These are phyloP conservation scores for Ophiocordyceps polyrhachis-furcata DNA, from an alignment of 2,329 filamentous ascomycete species.

Conservation along the genomic window DNA sequence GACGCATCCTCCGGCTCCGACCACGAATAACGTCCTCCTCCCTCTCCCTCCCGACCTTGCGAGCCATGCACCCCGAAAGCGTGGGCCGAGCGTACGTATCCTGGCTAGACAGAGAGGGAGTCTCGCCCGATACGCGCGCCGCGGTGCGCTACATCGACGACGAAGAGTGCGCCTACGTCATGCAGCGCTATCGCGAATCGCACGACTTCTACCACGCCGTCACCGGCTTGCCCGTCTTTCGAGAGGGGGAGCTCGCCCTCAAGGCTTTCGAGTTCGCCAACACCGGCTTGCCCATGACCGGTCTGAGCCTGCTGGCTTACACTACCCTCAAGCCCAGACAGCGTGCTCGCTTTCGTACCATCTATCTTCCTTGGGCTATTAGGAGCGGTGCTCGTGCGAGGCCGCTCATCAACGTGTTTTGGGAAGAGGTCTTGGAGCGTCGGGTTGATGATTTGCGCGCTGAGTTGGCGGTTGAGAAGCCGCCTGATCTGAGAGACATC, in stretches of 20 bases:
- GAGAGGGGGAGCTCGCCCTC: conserved; percentile 94
- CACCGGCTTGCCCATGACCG: conserved; percentile 88
- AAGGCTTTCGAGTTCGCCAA: conserved; percentile 98
- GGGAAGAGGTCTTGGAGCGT: conserved; percentile 83
- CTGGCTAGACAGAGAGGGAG: conserved; percentile 90
- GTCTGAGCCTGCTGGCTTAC: conserved; percentile 66
- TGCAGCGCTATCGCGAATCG: conserved; percentile 93
- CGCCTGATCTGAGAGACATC: conserved; percentile 67
- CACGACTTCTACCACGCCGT: conserved; percentile 97
- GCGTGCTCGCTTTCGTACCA: conserved; percentile 50
- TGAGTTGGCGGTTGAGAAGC: conserved; percentile 69
- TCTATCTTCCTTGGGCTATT: conserved; percentile 82
- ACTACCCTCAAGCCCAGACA: conserved; percentile 73
- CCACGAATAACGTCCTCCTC: conserved; percentile 72
- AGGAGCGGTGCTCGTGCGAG: conserved; percentile 64
- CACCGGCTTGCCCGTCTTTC: conserved; percentile 72
- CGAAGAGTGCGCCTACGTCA: conserved; percentile 90
- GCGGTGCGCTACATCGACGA: conserved; percentile 82
- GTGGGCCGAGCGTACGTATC: conserved; percentile 68
- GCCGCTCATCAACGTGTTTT: conserved; percentile 81
- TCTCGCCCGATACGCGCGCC: conserved; percentile 75
- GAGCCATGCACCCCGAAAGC: conserved; percentile 49
- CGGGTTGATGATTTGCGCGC: conserved; percentile 59
- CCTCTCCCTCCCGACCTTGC: conserved; percentile 47
- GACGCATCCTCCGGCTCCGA: conserved; percentile 76